Base-by-base conservation (phyloP, 1,284 basidiomycete species). In the Puccinia hordei region DNA sequence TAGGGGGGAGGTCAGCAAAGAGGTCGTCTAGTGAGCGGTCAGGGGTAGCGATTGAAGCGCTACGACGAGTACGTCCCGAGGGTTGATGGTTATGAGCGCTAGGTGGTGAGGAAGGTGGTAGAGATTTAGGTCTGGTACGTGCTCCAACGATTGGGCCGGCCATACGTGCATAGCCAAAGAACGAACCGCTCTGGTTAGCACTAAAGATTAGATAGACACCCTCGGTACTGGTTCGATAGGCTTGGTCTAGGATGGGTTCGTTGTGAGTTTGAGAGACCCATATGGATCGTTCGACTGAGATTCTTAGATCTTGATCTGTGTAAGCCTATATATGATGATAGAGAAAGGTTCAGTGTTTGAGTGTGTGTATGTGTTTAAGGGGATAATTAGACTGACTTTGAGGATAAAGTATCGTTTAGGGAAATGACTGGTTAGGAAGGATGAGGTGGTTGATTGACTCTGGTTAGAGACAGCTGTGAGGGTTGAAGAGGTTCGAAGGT, bases 191-290 rank as follows among this genome's bases (percentile, higher is more conserved):
- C 44, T 80, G 82, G 61, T 82, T 82, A 24, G 79, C 82, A 71
- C 76, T 80, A 38, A 82, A 82, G 80, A 82, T 61, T 17, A 82
- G 38, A 41, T 71, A 80, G 27, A 82, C 81, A 12, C 81, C 82
- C 3, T 77, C 73, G 10, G 44, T 1, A 12, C 80, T 68, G 8
- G 81, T 80, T 9, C 82, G 72, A 59, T 77, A 82, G 0, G 82
- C 82, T 76, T 82, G 77, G 65, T 82, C 82, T 13, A 82, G 68
- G 0, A 81, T 46, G 0, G 75, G 71, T 46, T 82, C 82, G 55
- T 82, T 82, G 57, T 82, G 82, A 0, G 73, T 38, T 51, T 82
- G 82, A 2, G 82, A 81, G 13, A 65, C 69, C 82, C 82, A 82
- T 19, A 51, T 38, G 2, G 68, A 71, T 17, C 51, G 73, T 33